These are phyloP conservation scores for Raphanus sativus DNA, from an alignment of 345 rosid genomes.

Conservation along the genomic window DNA sequence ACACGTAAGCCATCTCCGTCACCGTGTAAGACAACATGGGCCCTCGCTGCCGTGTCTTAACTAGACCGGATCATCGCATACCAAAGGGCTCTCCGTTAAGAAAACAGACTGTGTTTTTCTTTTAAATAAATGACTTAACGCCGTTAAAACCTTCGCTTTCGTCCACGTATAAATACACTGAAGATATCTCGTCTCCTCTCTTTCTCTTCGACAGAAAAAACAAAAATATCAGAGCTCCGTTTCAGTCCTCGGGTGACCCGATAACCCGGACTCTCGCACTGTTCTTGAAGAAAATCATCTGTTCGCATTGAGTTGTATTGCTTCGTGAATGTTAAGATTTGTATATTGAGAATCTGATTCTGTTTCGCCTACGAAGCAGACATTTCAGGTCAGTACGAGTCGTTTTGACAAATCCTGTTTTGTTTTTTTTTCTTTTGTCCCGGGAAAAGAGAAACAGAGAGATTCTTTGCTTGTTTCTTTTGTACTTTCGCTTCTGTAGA, in stretches of 20 bases:
- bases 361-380: constrained; percentile 7
- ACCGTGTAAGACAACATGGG: constrained; percentile 51
- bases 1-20: constrained; percentile 56
- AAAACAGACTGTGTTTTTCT: constrained; percentile 39
- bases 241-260: constrained; percentile 30
- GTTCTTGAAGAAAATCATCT: neutral
- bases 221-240: constrained; percentile 37
- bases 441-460: constrained; percentile 14
- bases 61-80: constrained; percentile 42
- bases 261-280: constrained; percentile 29
- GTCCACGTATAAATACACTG: constrained; percentile 44
- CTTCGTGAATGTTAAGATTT: neutral
- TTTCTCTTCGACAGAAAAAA: constrained; percentile 1
- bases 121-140: constrained; percentile 23
- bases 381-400: constrained; percentile 24
- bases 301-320: neutral
- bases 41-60: constrained; percentile 52
- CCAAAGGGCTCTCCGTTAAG: constrained; percentile 45
- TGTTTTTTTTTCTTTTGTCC: neutral
- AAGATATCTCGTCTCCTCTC: constrained; percentile 33
- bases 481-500: constrained; percentile 9
- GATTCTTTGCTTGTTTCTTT: constrained; percentile 14
- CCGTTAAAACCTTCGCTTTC: constrained; percentile 37
- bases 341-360: neutral
- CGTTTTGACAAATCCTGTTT: neutral